These are phyloP conservation scores for Ramularia endophylla DNA, from an alignment of 2,329 filamentous ascomycete genomes.

Conservation along the genomic window DNA sequence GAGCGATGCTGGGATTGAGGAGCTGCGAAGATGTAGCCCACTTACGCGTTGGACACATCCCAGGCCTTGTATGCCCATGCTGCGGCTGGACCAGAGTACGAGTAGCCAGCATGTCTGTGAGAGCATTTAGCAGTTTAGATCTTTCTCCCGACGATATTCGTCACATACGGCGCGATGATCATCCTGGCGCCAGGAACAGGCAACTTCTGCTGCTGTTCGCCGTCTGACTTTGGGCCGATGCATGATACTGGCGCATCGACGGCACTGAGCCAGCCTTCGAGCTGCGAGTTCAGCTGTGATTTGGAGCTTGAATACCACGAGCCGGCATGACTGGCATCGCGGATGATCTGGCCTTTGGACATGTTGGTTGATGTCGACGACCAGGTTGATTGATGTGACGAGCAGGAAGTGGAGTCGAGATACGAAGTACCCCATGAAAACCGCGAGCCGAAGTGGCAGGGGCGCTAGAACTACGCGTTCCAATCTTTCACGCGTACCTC, in stretches of 20 bases:
- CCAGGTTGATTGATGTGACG: neutral
- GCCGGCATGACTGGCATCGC: conserved; percentile 70
- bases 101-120: conserved; percentile 82
- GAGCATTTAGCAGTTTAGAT: conserved; percentile 25
- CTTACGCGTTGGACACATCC: conserved; percentile 68
- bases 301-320: conserved; percentile 74
- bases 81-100: conserved; percentile 84
- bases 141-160: conserved; percentile 9
- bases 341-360: conserved; percentile 31
- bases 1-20: neutral
- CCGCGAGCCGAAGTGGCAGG: no score
- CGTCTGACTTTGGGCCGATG: conserved; percentile 43
- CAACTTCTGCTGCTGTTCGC: conserved; percentile 39
- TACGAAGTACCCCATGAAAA: no score
- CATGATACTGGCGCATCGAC: conserved; percentile 63
- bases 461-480: no score
- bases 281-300: conserved; percentile 56
- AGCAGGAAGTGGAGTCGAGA: neutral
- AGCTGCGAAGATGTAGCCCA: conserved; percentile 6
- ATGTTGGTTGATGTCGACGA: conserved; percentile 7
- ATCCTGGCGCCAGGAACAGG: conserved; percentile 71
- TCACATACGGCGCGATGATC: conserved; percentile 79
- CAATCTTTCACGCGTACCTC: no score
- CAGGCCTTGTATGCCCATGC: conserved; percentile 92
- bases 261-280: conserved; percentile 66